These are phyloP conservation scores for Leccinum disarticulatum DNA, from an alignment of 768 basidiomycete species.

Conservation along the genomic window DNA sequence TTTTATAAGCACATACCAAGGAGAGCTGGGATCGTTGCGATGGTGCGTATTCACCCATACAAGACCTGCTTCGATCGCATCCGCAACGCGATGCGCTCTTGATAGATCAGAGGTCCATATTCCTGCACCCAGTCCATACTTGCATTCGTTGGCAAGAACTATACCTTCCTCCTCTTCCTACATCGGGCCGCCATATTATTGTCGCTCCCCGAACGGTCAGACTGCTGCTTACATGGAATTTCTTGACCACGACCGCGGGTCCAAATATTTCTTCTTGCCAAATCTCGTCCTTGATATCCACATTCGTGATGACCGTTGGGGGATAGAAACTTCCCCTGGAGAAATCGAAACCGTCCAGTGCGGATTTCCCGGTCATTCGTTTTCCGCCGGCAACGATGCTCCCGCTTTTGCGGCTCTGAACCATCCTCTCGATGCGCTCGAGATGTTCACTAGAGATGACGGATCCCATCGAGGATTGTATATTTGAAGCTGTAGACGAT, in stretches of 20 bases:
- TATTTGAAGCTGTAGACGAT: slow-evolving; percentile 57
- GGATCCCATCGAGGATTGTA: slow-evolving; percentile 73
- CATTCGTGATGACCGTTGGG: slow-evolving; percentile 70
- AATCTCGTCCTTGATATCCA: slow-evolving; percentile 56
- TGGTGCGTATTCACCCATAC: slow-evolving; percentile 92
- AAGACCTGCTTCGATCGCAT: slow-evolving; percentile 68
- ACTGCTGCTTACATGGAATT: slow-evolving; percentile 45
- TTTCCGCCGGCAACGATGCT: slow-evolving; percentile 62
- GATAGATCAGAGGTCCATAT: slow-evolving; percentile 80
- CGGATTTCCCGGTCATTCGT: slow-evolving; percentile 60
- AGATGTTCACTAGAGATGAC: slow-evolving; percentile 71
- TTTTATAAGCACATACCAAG: slow-evolving; percentile 52
- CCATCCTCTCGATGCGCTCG: slow-evolving; percentile 58
- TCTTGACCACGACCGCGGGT: slow-evolving; percentile 73
- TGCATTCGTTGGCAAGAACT: slow-evolving; percentile 67
- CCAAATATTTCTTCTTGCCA: slow-evolving; percentile 89
- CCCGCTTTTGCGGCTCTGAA: slow-evolving; percentile 47
- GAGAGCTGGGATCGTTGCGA: slow-evolving; percentile 85
- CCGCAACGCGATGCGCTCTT: slow-evolving; percentile 72
- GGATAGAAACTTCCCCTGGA: slow-evolving; percentile 73
- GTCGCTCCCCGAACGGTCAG: neutral
- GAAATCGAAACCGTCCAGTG: slow-evolving; percentile 71
- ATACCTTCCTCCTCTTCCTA: slow-evolving; percentile 68
- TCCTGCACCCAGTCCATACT: slow-evolving; percentile 79
- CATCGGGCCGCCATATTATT: neutral